Conservation (phyloP, 164 flowering plant species). For the Stephania japonica region DNA sequence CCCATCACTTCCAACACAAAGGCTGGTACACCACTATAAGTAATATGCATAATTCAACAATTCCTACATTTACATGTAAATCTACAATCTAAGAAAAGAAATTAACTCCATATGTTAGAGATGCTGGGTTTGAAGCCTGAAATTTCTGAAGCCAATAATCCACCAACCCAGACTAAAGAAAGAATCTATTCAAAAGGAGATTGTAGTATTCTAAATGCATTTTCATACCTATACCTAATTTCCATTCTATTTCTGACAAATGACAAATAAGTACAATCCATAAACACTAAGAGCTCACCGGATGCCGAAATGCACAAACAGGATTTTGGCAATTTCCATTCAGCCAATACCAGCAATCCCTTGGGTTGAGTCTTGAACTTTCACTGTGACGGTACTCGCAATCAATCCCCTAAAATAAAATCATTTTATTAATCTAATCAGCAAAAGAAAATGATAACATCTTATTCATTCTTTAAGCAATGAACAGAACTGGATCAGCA, state of each 20-base stretch:
- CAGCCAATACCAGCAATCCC: slow-evolving; percentile 84
- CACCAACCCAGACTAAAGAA: background rate
- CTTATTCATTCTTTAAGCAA: background rate
- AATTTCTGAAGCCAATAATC: background rate
- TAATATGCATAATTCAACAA: background rate
- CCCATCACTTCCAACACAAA: background rate
- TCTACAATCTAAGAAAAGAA: background rate
- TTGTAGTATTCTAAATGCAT: background rate
- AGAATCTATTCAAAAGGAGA: background rate
- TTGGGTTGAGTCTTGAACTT: slow-evolving; percentile 61
- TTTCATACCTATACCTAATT: background rate
- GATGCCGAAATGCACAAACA: slow-evolving; percentile 69
- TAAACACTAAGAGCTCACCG: slow-evolving; percentile 43
- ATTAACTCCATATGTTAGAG: background rate
- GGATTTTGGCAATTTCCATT: slow-evolving; percentile 60
- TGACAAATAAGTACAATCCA: background rate
- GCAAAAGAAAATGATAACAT: background rate
- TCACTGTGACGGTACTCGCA: slow-evolving; percentile 82
- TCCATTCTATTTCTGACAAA: background rate
- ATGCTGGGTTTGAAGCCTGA: background rate
- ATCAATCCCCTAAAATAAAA: slow-evolving; percentile 45
- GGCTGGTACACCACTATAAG: background rate
- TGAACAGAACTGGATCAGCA: background rate
- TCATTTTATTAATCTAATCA: background rate
- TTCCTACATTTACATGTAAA: background rate